Evolutionary conservation across 2,329 filamentous ascomycete species (phyloP), one percentile per base, ranked within the genome.

Genomic region (Fusarium sp.): DNA sequence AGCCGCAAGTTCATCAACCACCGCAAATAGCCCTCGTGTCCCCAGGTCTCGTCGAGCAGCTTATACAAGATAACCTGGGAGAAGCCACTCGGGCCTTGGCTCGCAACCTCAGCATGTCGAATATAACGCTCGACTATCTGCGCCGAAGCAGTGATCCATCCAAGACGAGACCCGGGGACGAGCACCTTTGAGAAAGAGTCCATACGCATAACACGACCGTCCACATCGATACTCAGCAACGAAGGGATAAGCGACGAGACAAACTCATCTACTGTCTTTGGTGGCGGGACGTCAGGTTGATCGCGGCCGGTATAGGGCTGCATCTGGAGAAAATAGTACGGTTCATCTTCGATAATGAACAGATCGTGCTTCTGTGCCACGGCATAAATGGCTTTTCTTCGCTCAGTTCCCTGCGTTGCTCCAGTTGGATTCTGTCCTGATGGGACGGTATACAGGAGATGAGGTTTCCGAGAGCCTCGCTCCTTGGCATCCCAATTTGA

Each of bases 121-220:
- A 89, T 82, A 77, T 92, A 97, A 35, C 91, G 85, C 76, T 96
- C 91, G 55, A 96, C 80, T 56, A 99, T 83, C 78, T 97, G 90
- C 70, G 90, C 89, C 2, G 91, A 91, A 1, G 88, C 94, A 0
- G 94, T 96, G 56, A 97, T 85, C 94, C 95, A 99, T 38, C 93
- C 93, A 36, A 90, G 78, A 40, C 93, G 87, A 12, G 90, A 88
- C 8, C 93, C 93, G 0, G 94, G 93, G 0, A 92, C 85, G 29
- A 97, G 83, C 2, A 97, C 91, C 79, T 97, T 97, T 71, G 91
- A 96, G 78, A 97, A 96, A 0, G 92, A 96, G 74, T 97, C 93
- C 77, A 97, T 85, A 32, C 93, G 90, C 79, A 97, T 83, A 32
- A 97, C 93, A 60, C 93, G 90, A 7, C 93, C 94, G 74, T 97